Conservation (phyloP, 2,329 filamentous ascomycete genomes). For the Tolypocladium album region DNA sequence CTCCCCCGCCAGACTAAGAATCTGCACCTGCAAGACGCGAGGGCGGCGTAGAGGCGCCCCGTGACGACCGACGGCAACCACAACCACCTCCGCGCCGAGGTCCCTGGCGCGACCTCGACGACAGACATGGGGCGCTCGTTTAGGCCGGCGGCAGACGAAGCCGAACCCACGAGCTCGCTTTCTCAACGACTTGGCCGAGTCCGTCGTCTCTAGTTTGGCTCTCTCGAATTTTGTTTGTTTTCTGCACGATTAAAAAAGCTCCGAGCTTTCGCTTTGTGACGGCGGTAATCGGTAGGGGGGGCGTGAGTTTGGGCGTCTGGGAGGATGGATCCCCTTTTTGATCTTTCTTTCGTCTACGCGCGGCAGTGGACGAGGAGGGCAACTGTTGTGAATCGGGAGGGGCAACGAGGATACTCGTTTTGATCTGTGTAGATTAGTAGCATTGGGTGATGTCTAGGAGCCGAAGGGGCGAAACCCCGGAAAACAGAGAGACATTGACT, state of each 20-base stretch:
- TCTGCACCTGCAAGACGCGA: slow-evolving; percentile 19
- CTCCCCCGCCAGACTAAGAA: slow-evolving; percentile 48
- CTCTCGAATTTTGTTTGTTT: neutral
- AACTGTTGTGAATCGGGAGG: neutral
- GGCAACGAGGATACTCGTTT: neutral
- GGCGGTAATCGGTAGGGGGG: neutral
- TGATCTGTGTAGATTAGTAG: neutral
- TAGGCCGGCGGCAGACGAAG: neutral
- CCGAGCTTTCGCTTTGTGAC: neutral
- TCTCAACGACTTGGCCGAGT: neutral
- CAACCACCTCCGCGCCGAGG: no score
- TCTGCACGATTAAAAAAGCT: neutral
- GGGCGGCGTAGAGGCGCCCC: slow-evolving; percentile 13
- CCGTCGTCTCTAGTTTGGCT: neutral
- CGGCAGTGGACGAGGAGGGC: neutral
- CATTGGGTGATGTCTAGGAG: neutral
- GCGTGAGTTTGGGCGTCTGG: neutral
- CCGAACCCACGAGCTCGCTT: neutral
- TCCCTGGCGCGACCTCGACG: neutral
- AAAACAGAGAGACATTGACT: neutral
- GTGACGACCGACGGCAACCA: neutral
- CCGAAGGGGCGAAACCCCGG: neutral
- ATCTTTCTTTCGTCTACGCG: neutral
- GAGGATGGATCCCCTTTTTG: neutral
- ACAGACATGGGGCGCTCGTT: neutral